Conservation (phyloP, 2,329 filamentous ascomycete species). For the Elsinoe necatrix region DNA sequence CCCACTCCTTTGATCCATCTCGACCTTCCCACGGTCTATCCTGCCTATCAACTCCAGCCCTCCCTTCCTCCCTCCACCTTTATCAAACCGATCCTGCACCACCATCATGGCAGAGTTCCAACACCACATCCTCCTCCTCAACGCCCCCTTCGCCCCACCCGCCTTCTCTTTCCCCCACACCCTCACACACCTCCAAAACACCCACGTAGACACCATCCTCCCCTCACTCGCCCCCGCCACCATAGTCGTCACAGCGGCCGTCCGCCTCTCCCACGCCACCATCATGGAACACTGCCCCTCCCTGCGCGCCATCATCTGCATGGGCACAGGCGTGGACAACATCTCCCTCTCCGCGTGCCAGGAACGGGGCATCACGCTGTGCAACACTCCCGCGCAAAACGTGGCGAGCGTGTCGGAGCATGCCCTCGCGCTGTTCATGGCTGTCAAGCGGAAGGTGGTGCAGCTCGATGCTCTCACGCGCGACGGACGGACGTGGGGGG, state of each 20-base stretch:
- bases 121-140: slow-evolving; percentile 41
- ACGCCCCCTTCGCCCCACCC: slow-evolving; percentile 37
- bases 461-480: slow-evolving; percentile 31
- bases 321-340: slow-evolving; percentile 41
- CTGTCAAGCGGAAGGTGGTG: slow-evolving; percentile 36
- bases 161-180: slow-evolving; percentile 37
- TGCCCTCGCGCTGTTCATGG: slow-evolving; percentile 44
- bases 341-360: slow-evolving; percentile 39
- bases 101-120: slow-evolving; percentile 23
- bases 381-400: slow-evolving; percentile 41
- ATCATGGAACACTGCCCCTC: slow-evolving; percentile 33
- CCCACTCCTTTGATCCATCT: too few species aligned
- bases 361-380: slow-evolving; percentile 37
- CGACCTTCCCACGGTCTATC: too few species aligned
- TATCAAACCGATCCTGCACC: background rate
- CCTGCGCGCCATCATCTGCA: slow-evolving; percentile 38
- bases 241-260: slow-evolving; percentile 37
- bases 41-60: too few species aligned
- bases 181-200: slow-evolving; percentile 32
- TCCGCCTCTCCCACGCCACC: slow-evolving; percentile 34
- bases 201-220: slow-evolving; percentile 31
- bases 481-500: slow-evolving; percentile 34
- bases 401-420: slow-evolving; percentile 40
- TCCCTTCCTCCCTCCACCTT: too few species aligned
- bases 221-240: slow-evolving; percentile 39